phyloP scores from a whole-genome alignment of 768 basidiomycete genomes.

The Panaeolus cyanescens region DNA sequence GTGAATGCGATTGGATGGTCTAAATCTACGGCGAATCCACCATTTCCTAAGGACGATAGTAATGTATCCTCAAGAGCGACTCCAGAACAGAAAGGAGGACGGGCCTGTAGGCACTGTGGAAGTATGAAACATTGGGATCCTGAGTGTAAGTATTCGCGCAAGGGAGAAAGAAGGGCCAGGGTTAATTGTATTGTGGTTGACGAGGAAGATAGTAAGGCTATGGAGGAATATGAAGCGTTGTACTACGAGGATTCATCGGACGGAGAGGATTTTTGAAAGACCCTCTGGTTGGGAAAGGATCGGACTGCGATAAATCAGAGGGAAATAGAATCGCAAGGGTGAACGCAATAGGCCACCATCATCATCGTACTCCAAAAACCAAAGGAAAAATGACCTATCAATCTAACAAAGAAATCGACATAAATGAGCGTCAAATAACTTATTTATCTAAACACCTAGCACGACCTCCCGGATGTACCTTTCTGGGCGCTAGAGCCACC shows the following conservation, averaged over 20 bases:
- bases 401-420: no score
- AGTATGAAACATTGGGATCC: no score
- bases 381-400: no score
- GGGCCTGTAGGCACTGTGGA: slow-evolving; percentile 32
- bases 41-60: slow-evolving; percentile 24
- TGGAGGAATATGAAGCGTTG: slow-evolving; percentile 26
- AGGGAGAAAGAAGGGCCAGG: slow-evolving; percentile 13
- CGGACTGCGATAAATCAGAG: slow-evolving; percentile 18
- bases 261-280: slow-evolving; percentile 6
- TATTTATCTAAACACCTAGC: slow-evolving; percentile 11
- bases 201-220: slow-evolving; percentile 15
- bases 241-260: slow-evolving; percentile 21
- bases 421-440: slow-evolving; percentile 2
- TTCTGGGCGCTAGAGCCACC: slow-evolving; percentile 31
- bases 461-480: slow-evolving; percentile 31
- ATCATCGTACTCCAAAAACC: no score
- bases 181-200: slow-evolving; percentile 13
- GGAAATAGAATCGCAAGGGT: slow-evolving; percentile 7
- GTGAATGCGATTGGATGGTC: slow-evolving; percentile 4
- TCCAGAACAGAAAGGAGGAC: slow-evolving; percentile 21
- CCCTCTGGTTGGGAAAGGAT: no score
- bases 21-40: slow-evolving; percentile 7
- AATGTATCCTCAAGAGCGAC: slow-evolving; percentile 12
- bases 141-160: slow-evolving; percentile 23
- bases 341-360: no score